Evolutionary conservation across 2,329 filamentous ascomycete genomes (phyloP).

Genomic region (Diaporthe sp.): DNA sequence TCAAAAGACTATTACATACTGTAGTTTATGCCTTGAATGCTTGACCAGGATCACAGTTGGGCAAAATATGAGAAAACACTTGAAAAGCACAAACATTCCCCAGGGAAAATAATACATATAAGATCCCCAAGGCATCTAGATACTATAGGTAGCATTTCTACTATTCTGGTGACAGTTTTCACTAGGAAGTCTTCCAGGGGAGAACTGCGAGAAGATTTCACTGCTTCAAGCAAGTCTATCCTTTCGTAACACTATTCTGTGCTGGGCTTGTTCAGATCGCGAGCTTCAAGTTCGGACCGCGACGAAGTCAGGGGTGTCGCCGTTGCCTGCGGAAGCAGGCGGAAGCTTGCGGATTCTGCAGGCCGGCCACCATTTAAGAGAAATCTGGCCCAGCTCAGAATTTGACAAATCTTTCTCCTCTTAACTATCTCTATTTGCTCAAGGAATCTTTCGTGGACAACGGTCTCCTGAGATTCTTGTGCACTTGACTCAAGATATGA

Average conservation of each 20-base stretch:
- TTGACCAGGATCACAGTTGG: neutral
- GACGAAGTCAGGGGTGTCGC: neutral
- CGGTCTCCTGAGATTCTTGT: neutral
- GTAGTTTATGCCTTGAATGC: neutral
- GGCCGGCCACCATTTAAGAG: neutral
- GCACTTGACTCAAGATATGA: neutral
- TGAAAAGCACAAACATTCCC: neutral
- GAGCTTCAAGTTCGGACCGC: neutral
- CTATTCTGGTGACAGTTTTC: neutral
- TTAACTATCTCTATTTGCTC: neutral
- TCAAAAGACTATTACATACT: neutral
- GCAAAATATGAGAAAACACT: neutral
- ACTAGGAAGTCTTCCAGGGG: neutral
- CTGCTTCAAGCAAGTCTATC: too few species aligned
- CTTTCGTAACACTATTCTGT: too few species aligned
- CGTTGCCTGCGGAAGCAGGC: neutral
- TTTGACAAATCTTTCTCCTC: neutral
- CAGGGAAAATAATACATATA: neutral
- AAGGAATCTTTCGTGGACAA: neutral
- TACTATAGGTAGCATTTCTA: neutral
- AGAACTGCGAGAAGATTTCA: neutral
- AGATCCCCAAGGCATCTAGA: neutral
- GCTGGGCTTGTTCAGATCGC: neutral
- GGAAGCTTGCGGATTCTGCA: neutral
- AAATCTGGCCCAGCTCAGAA: neutral